Evolutionary conservation across 2,329 filamentous ascomycete genomes (phyloP), one percentile per base, ranked within the genome.

Genomic region (Bimuria novae-zelandiae): DNA sequence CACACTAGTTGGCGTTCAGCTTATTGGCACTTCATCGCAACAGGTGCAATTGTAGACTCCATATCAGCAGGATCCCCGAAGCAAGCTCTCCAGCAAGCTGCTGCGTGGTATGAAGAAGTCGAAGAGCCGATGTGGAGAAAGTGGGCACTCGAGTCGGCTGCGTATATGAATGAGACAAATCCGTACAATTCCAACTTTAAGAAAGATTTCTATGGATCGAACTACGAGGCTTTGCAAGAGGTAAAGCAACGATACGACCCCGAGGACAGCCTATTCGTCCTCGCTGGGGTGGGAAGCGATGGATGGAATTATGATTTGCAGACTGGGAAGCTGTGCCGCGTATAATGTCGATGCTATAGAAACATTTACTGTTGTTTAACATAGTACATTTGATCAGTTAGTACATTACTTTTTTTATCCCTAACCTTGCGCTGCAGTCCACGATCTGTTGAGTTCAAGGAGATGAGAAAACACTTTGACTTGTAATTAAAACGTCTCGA

Each of bases 1-100:
- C 55, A 64, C 25, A 66, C 68, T 0, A 67, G 67, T 0, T 77
- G 75, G 74, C 63, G 68, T n/a, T 55, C 53, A 2, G 63, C 71
- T 3, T 75, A 75, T 19, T 48, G 68, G 2, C 71, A 73, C 30
- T 51, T 67, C 12, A 65, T 71, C 43, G 51, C 63, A 1, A 67
- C 57, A 3, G 66, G 69, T 0, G 67, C 59, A 11, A 14, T 52
- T 42, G 4, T 50, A 2, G 17, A 44, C 44, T 19, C 46, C n/a
- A n/a, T 23, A 17, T 22, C 32, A 5, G 30, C 10, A 12, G 6
- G 6, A 36, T n/a, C 8, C 6, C 32, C 32, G 10, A 10, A 16
- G 10, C 7, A 10, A 11, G 32, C 32, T 10, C 32, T 36, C 8
- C 7, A 11, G n/a, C 7, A 36, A 7, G 32, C 32, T 5, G 32